Evolutionary conservation across 2,329 filamentous ascomycete genomes (phyloP).

Genomic region (Aspergillus ochraceus): DNA sequence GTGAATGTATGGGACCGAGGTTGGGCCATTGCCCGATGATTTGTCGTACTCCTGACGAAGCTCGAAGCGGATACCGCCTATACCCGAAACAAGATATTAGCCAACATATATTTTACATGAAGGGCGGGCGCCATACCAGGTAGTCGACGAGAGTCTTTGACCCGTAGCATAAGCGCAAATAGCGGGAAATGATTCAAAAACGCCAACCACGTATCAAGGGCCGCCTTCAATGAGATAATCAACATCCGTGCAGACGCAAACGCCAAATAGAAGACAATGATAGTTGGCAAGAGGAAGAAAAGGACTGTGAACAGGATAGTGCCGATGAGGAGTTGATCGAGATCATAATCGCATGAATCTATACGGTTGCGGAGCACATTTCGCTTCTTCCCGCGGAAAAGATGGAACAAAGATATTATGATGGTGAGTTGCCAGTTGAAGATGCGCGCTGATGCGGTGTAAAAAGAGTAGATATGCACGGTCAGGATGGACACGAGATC

Average conservation of each 20-base stretch:
- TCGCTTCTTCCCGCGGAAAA: slow-evolving; percentile 97
- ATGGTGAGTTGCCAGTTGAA: slow-evolving; percentile 99
- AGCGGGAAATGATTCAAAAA: slow-evolving; percentile 97
- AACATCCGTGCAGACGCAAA: slow-evolving; percentile 93
- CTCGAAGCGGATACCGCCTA: slow-evolving; percentile 85
- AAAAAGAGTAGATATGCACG: slow-evolving; percentile 96
- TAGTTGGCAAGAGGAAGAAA: slow-evolving; percentile 91
- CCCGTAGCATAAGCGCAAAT: slow-evolving; percentile 91
- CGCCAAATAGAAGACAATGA: slow-evolving; percentile 94
- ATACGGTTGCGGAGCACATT: slow-evolving; percentile 97
- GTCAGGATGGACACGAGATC: slow-evolving; percentile 90
- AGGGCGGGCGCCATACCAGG: slow-evolving; percentile 60
- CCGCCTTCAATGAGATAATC: slow-evolving; percentile 90
- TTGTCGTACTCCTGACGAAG: slow-evolving; percentile 69
- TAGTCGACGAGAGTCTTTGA: slow-evolving; percentile 88
- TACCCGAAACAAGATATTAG: not conserved
- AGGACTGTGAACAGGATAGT: slow-evolving; percentile 95
- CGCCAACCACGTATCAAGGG: slow-evolving; percentile 85
- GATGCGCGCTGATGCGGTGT: slow-evolving; percentile 92
- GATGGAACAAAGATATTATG: slow-evolving; percentile 94
- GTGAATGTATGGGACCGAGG: slow-evolving; percentile 77
- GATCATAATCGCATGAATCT: slow-evolving; percentile 97
- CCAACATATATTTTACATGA: not conserved
- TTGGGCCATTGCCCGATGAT: slow-evolving; percentile 34
- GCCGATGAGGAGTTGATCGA: slow-evolving; percentile 92